Evolutionary conservation across 306 rosid genomes (phyloP).

Genomic region (Vigna reflexopilosa): DNA sequence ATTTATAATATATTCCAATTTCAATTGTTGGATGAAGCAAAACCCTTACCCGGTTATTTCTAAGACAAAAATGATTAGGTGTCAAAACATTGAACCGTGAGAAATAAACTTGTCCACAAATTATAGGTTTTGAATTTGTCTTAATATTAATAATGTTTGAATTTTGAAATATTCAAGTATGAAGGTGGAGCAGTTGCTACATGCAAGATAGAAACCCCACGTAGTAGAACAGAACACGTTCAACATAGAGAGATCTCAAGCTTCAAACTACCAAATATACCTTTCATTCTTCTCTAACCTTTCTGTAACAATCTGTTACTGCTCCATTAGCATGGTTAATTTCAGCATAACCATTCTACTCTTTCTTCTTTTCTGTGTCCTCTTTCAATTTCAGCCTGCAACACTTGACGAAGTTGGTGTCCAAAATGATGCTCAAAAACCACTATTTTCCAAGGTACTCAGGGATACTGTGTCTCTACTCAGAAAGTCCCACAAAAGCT

Average conservation of each 20-base stretch:
- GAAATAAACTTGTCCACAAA: neutral
- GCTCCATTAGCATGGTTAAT: slow-evolving; percentile 51
- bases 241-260: neutral
- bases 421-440: slow-evolving; percentile 48
- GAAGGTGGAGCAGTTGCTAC: slow-evolving; percentile 37
- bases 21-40: neutral
- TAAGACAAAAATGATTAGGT: neutral
- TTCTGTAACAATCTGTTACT: neutral
- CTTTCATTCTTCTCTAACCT: slow-evolving; percentile 18
- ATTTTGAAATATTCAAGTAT: slow-evolving; percentile 62
- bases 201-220: slow-evolving; percentile 56
- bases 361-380: slow-evolving; percentile 50
- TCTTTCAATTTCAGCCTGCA: slow-evolving; percentile 50
- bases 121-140: neutral
- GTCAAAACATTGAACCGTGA: neutral
- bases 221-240: slow-evolving; percentile 38
- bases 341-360: slow-evolving; percentile 48
- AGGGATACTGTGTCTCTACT: slow-evolving; percentile 51
- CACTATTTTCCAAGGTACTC: slow-evolving; percentile 46
- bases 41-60: neutral
- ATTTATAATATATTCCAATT: too few species aligned
- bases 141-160: slow-evolving; percentile 40
- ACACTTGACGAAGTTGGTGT: slow-evolving; percentile 44
- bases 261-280: neutral
- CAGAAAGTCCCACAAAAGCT: slow-evolving; percentile 60